Conservation (phyloP, 2,329 filamentous ascomycete genomes). For the Fusarium mexicanum region DNA sequence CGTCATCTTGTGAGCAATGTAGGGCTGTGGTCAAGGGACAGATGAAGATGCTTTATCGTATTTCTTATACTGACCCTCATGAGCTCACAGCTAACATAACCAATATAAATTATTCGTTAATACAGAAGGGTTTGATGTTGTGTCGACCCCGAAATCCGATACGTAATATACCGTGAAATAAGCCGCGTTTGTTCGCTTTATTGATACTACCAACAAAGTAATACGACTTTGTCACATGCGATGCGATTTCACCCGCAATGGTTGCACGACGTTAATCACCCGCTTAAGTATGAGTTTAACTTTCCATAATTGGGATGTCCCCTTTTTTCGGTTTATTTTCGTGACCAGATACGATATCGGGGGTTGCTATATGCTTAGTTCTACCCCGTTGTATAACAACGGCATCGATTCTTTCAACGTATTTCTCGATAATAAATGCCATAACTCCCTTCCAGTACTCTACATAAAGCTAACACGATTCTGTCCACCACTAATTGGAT, state of each 20-base stretch:
- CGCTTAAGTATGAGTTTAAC: background rate
- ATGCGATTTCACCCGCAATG: constrained; percentile 1
- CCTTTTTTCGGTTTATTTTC: background rate
- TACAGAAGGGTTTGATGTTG: background rate
- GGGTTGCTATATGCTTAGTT: background rate
- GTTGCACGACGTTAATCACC: background rate
- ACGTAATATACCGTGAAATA: background rate
- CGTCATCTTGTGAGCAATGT: constrained; percentile 2
- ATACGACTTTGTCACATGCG: background rate
- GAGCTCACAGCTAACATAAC: background rate
- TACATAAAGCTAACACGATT: too few relatives aligned
- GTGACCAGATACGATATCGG: background rate
- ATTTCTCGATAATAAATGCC: background rate
- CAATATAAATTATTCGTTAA: background rate
- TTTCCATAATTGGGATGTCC: background rate
- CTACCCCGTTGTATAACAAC: background rate
- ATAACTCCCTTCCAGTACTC: background rate
- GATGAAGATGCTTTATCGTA: background rate
- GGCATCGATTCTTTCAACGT: background rate
- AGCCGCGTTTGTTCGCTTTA: background rate
- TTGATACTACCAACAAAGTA: background rate
- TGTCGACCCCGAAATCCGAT: background rate
- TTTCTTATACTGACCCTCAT: background rate
- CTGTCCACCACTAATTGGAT: too few relatives aligned
- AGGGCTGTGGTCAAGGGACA: background rate